These are phyloP conservation scores for Ricinus communis DNA, from an alignment of 345 rosid species.

Conservation along the genomic window DNA sequence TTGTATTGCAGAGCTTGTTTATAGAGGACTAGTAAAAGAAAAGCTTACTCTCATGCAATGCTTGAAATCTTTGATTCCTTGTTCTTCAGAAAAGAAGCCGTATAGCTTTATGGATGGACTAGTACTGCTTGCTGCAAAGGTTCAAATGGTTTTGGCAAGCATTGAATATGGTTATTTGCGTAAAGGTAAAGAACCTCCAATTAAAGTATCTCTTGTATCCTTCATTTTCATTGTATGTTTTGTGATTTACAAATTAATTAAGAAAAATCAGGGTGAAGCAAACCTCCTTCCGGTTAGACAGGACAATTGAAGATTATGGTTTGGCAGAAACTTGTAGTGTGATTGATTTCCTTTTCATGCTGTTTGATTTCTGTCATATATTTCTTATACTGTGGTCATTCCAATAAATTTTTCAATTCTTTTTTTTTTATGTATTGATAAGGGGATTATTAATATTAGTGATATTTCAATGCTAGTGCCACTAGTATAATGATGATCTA, in stretches of 20 bases:
- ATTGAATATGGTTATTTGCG: conserved; percentile 4
- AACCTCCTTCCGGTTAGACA: background rate
- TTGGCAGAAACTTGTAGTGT: no score
- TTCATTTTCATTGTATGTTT: background rate
- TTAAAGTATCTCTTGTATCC: background rate
- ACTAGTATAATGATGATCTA: no score
- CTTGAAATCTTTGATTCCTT: conserved; percentile 8
- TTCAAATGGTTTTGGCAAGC: conserved; percentile 2
- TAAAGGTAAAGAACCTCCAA: conserved; percentile 4
- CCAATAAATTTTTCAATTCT: no score
- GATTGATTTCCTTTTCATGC: no score
- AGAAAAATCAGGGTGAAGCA: no score
- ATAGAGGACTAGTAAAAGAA: conserved; percentile 8
- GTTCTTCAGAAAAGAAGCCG: conserved; percentile 2
- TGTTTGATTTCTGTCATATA: no score
- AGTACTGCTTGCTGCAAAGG: background rate
- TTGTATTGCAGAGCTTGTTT: background rate
- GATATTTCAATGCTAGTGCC: no score
- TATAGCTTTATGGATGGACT: background rate
- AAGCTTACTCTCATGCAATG: conserved; percentile 1
- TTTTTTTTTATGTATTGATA: no score
- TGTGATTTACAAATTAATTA: background rate
- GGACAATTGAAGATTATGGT: background rate
- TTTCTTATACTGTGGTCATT: no score
- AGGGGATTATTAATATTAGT: no score